Conservation (phyloP, 2,329 filamentous ascomycete species). For the Ilyonectria destructans region DNA sequence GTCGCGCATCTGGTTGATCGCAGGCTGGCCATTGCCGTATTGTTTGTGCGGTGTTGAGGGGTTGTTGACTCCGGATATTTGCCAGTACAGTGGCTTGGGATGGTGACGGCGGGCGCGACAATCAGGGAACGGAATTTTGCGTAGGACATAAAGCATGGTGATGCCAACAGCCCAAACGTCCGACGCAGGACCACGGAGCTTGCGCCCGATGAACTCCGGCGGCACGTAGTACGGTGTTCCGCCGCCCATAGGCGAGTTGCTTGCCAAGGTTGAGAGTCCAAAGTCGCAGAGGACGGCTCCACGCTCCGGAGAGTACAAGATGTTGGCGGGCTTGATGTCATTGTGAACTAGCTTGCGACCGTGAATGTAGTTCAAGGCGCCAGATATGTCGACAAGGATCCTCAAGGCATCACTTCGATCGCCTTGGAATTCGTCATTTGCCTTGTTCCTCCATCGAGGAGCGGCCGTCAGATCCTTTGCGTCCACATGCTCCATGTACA, state of each 20-base stretch:
- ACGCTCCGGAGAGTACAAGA: slow-evolving; percentile 72
- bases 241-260: slow-evolving; percentile 65
- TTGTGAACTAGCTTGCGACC: slow-evolving; percentile 70
- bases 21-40: slow-evolving; percentile 58
- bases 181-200: slow-evolving; percentile 68
- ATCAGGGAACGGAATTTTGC: slow-evolving; percentile 71
- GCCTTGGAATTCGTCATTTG: slow-evolving; percentile 67
- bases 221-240: slow-evolving; percentile 76
- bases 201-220: slow-evolving; percentile 72
- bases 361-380: slow-evolving; percentile 72
- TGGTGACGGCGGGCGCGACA: slow-evolving; percentile 64
- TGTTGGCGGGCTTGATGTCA: slow-evolving; percentile 76
- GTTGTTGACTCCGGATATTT: slow-evolving; percentile 71
- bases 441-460: slow-evolving; percentile 65
- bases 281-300: slow-evolving; percentile 75
- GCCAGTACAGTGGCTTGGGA: slow-evolving; percentile 70
- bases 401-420: slow-evolving; percentile 64
- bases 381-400: slow-evolving; percentile 69
- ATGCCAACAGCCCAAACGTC: slow-evolving; percentile 75
- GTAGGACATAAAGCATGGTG: slow-evolving; percentile 73
- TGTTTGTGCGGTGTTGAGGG: slow-evolving; percentile 52
- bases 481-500: slow-evolving; percentile 76
- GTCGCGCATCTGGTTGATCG: slow-evolving; percentile 68
- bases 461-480: slow-evolving; percentile 68
- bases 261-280: slow-evolving; percentile 67